Conservation (phyloP, 345 rosid genomes). For the Raphanus raphanistrum region DNA sequence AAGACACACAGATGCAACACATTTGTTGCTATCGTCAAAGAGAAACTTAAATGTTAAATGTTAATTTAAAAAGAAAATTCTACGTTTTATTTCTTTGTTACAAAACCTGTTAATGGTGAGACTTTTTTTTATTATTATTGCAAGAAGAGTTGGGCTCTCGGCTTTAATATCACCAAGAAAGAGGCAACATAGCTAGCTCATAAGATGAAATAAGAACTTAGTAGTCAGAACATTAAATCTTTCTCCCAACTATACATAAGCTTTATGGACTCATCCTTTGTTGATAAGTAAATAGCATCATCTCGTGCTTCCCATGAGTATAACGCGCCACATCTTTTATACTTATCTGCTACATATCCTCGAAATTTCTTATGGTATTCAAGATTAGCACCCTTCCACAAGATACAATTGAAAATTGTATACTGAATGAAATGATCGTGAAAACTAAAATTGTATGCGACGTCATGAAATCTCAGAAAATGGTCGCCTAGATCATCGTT, state of each 20-base stretch:
- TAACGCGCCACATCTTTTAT: not conserved
- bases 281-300: conserved; percentile 3
- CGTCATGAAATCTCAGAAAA: not conserved
- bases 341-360: not conserved
- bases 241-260: conserved; percentile 7
- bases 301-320: not conserved
- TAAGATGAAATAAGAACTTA: not conserved
- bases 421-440: not conserved
- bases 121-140: not conserved
- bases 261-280: not conserved
- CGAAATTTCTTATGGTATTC: not conserved
- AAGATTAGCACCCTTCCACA: conserved; percentile 13
- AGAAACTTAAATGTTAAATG: not conserved
- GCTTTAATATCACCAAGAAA: not conserved
- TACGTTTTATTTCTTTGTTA: not conserved
- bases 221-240: not conserved
- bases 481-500: conserved; percentile 5
- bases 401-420: not conserved
- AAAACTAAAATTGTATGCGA: conserved; percentile 7
- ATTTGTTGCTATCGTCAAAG: not conserved
- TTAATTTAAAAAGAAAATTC: not conserved
- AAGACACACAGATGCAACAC: no score
- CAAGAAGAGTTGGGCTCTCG: not conserved
- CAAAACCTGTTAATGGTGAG: not conserved
- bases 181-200: not conserved